A percentile compares a stretch with the other conserved stretches of the same genome.
phyloP scores from a whole-genome alignment of 2,329 filamentous ascomycete genomes.

The Dothiorella sarmentorum region DNA sequence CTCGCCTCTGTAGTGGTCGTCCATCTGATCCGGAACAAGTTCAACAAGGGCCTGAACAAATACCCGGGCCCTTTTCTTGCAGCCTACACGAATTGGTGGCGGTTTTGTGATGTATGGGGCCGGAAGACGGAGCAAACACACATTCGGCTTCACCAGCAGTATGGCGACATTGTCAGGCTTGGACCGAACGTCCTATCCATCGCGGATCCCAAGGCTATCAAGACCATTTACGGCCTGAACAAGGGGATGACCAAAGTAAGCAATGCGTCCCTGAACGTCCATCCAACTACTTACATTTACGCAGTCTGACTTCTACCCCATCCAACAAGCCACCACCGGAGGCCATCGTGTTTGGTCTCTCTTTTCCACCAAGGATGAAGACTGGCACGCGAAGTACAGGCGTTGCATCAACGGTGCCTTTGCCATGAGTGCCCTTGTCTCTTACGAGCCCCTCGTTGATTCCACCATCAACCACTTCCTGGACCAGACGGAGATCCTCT shows the following conservation, averaged over 20 bases:
- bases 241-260: conserved; percentile 74
- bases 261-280: not conserved
- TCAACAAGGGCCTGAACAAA: conserved; percentile 58
- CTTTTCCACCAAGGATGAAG: conserved; percentile 72
- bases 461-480: conserved; percentile 71
- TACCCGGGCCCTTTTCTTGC: conserved; percentile 72
- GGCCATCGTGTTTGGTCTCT: conserved; percentile 67
- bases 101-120: conserved; percentile 65
- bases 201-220: conserved; percentile 68
- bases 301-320: conserved; percentile 77
- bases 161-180: conserved; percentile 71
- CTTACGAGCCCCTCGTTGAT: conserved; percentile 78
- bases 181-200: conserved; percentile 74
- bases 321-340: conserved; percentile 69
- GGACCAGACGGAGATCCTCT: conserved; percentile 44
- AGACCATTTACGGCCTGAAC: conserved; percentile 76
- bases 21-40: conserved; percentile 45
- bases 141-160: conserved; percentile 63
- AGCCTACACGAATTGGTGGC: conserved; percentile 69
- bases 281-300: not conserved
- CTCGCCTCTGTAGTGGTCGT: conserved; percentile 31
- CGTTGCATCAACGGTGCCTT: conserved; percentile 74
- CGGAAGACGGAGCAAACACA: conserved; percentile 66
- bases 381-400: conserved; percentile 71
- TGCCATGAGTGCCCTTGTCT: conserved; percentile 71